Conservation (phyloP, 768 basidiomycete species). For the Myochromella boudieri region DNA sequence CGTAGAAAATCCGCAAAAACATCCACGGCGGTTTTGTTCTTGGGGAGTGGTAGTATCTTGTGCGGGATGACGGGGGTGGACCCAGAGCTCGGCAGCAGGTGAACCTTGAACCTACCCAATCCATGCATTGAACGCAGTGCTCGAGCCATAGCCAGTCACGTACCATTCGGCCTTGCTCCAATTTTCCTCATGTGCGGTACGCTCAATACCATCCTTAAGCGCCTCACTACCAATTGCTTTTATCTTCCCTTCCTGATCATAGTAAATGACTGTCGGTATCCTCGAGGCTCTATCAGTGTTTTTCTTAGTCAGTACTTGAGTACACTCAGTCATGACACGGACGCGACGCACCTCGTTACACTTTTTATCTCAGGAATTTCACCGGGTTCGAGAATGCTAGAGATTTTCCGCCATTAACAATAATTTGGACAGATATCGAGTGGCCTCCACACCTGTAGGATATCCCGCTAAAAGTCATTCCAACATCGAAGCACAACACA, state of each 20-base stretch:
- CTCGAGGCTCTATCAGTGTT: conserved; percentile 42
- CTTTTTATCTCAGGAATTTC: conserved; percentile 38
- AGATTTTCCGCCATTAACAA: background rate
- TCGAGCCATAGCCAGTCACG: conserved; percentile 13
- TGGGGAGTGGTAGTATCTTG: conserved; percentile 40
- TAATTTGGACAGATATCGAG: too few relatives aligned
- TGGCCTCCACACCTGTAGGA: conserved; percentile 47
- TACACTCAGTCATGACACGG: background rate
- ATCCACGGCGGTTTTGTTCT: conserved; percentile 37
- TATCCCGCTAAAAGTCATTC: conserved; percentile 51
- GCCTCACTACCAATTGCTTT: conserved; percentile 48
- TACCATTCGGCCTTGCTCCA: conserved; percentile 52
- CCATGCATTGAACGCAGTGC: conserved; percentile 7
- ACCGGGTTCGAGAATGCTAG: conserved; percentile 33
- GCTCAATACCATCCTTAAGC: conserved; percentile 31
- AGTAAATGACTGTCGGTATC: conserved; percentile 45
- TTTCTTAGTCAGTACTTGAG: conserved; percentile 25
- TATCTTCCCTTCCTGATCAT: conserved; percentile 36
- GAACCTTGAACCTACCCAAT: conserved; percentile 27
- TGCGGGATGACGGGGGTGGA: conserved; percentile 16
- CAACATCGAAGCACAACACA: conserved; percentile 51
- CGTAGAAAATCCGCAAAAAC: conserved; percentile 48
- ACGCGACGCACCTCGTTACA: conserved; percentile 34
- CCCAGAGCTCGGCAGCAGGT: conserved; percentile 11
- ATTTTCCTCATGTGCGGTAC: conserved; percentile 38